phyloP scores from a whole-genome alignment of 495 filamentous ascomycete species.

The Neurospora discreta region DNA sequence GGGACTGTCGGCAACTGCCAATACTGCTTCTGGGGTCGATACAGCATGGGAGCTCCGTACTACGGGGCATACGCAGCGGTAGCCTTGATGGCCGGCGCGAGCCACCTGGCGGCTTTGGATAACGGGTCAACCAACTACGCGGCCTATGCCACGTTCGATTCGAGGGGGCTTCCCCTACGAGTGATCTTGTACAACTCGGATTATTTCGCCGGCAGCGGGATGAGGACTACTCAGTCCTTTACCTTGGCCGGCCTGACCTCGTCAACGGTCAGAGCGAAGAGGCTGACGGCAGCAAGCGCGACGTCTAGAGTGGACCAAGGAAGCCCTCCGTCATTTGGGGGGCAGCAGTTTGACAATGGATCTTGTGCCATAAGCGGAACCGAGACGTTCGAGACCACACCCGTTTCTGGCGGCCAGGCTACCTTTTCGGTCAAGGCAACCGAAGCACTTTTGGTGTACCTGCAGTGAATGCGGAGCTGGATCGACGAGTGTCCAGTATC shows the following conservation, averaged over 20 bases:
- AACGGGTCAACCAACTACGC: conserved; percentile 37
- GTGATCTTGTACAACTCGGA: conserved; percentile 47
- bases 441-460: conserved; percentile 45
- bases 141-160: conserved; percentile 41
- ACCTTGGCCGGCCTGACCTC: conserved; percentile 32
- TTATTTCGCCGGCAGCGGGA: conserved; percentile 40
- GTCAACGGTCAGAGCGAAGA: conserved; percentile 34
- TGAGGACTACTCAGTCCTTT: conserved; percentile 33
- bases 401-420: conserved; percentile 30
- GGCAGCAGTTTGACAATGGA: conserved; percentile 42
- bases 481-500: not conserved
- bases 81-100: conserved; percentile 39
- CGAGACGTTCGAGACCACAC: conserved; percentile 30
- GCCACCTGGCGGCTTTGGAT: conserved; percentile 41
- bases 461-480: conserved; percentile 15
- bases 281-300: conserved; percentile 42
- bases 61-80: conserved; percentile 47
- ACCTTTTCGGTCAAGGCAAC: conserved; percentile 39
- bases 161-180: conserved; percentile 25
- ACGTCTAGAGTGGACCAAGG: conserved; percentile 39
- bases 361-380: conserved; percentile 37
- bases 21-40: conserved; percentile 50
- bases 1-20: conserved; percentile 51
- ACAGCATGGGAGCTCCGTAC: conserved; percentile 45
- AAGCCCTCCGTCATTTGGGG: conserved; percentile 35